Evolutionary conservation across 306 rosid species (phyloP).

Genomic region (Carpinus fangiana): DNA sequence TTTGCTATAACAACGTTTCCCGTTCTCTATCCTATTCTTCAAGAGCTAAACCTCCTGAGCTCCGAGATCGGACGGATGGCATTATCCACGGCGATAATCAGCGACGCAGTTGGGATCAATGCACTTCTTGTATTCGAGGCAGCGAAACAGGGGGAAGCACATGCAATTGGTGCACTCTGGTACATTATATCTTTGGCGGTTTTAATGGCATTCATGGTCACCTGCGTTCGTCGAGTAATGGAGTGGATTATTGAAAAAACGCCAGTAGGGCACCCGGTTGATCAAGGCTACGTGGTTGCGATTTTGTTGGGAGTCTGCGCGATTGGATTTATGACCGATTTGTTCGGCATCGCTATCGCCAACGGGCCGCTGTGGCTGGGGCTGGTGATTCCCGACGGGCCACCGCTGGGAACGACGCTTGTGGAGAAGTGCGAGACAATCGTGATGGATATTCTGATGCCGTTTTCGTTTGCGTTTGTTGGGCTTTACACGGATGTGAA

Average conservation of each 20-base stretch:
- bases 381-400: slow-evolving; percentile 65
- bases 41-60: slow-evolving; percentile 72
- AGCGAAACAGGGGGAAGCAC: slow-evolving; percentile 38
- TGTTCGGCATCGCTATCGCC: slow-evolving; percentile 55
- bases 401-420: slow-evolving; percentile 57
- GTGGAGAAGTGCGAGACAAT: slow-evolving; percentile 46
- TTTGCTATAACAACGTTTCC: slow-evolving; percentile 58
- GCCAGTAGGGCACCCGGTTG: slow-evolving; percentile 51
- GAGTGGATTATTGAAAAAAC: slow-evolving; percentile 36
- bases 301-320: slow-evolving; percentile 45
- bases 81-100: slow-evolving; percentile 43
- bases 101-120: slow-evolving; percentile 43
- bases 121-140: slow-evolving; percentile 46
- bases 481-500: slow-evolving; percentile 50
- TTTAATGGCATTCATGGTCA: neutral
- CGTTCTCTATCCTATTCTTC: slow-evolving; percentile 38
- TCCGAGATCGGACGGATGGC: slow-evolving; percentile 65
- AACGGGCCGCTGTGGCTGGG: slow-evolving; percentile 78
- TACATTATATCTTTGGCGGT: slow-evolving; percentile 30
- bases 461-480: slow-evolving; percentile 52
- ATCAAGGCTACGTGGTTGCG: slow-evolving; percentile 31
- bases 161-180: slow-evolving; percentile 32
- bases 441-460: slow-evolving; percentile 51
- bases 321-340: slow-evolving; percentile 53
- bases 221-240: slow-evolving; percentile 32